phyloP scores from a whole-genome alignment of 306 rosid species.

The Astragalus membranaceus region DNA sequence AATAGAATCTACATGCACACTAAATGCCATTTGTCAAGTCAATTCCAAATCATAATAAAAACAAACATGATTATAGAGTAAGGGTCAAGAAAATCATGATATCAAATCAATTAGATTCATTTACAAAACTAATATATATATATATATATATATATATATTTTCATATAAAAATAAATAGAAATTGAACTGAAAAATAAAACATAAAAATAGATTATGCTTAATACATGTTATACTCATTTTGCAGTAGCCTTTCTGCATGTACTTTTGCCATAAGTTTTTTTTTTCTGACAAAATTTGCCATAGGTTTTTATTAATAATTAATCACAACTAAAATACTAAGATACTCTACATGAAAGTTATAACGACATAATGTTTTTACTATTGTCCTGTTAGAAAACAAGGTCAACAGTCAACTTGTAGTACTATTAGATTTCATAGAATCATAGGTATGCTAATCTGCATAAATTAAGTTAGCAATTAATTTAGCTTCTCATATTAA shows the following conservation, averaged over 20 bases:
- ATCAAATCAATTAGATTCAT: background rate
- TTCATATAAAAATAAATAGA: background rate
- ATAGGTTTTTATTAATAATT: background rate
- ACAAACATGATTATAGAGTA: background rate
- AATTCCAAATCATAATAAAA: background rate
- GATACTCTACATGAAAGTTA: background rate
- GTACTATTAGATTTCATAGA: no score
- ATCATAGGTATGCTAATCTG: background rate
- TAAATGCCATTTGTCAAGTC: background rate
- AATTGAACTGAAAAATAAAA: background rate
- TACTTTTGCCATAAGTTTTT: background rate
- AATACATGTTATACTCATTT: background rate
- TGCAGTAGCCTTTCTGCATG: background rate
- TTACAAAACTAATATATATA: background rate
- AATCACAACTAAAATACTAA: background rate
- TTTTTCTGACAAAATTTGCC: no score
- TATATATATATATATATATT: no score
- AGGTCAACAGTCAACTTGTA: no score
- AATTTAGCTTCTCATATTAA: background rate
- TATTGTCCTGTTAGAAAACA: constrained; percentile 1
- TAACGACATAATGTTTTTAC: background rate
- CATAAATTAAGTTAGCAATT: background rate
- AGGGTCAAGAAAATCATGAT: background rate
- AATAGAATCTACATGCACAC: background rate
- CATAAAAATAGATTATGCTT: background rate